These are phyloP conservation scores for Colletotrichum sp. DNA, from an alignment of 2,329 filamentous ascomycete species.

Conservation along the genomic window DNA sequence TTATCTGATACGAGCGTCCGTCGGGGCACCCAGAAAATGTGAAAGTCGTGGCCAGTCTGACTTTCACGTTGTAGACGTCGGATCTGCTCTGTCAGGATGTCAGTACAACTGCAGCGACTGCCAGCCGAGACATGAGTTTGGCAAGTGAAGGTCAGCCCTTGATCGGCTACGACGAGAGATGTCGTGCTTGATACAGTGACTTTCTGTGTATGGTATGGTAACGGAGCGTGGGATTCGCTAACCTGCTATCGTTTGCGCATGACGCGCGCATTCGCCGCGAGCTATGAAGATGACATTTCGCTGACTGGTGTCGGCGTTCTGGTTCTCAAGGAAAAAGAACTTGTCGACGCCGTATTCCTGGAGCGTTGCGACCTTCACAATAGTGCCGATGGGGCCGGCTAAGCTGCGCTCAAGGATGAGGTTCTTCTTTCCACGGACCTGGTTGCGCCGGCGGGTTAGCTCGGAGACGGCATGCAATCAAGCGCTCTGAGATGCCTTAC, in stretches of 20 bases:
- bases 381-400: constrained; percentile 85
- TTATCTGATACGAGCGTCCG: constrained; percentile 91
- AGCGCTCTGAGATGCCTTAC: constrained; percentile 43
- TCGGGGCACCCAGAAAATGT: constrained; percentile 93
- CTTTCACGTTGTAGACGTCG: constrained; percentile 87
- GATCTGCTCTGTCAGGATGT: constrained; percentile 74
- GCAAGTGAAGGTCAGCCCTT: not conserved
- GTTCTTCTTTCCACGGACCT: constrained; percentile 99
- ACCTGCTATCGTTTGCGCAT: constrained; percentile 90
- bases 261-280: constrained; percentile 84
- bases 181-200: not conserved
- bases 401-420: constrained; percentile 90
- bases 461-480: not conserved
- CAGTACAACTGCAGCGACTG: constrained; percentile 40
- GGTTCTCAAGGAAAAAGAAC: constrained; percentile 95
- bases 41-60: constrained; percentile 92
- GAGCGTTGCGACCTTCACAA: constrained; percentile 93
- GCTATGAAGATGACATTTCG: constrained; percentile 95
- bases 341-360: constrained; percentile 99
- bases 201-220: not conserved
- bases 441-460: constrained; percentile 12
- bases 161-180: not conserved
- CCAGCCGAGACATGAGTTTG: constrained; percentile 15
- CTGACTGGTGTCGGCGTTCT: constrained; percentile 92
- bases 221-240: constrained; percentile 40